These are phyloP conservation scores for Sclerotinia borealis DNA, from an alignment of 2,329 filamentous ascomycete species.

Conservation along the genomic window DNA sequence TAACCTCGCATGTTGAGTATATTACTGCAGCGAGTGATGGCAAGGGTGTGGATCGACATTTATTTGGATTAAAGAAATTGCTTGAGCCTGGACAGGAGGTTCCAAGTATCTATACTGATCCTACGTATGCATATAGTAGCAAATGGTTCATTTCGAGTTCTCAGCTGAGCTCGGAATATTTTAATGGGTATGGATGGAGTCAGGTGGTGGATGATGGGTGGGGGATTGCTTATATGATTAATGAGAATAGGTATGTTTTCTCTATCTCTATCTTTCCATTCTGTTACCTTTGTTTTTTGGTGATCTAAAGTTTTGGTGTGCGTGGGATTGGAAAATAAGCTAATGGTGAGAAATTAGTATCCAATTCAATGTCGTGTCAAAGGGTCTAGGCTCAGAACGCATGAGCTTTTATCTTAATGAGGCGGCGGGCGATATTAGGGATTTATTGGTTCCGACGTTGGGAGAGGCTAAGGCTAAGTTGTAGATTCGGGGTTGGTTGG, in stretches of 20 bases:
- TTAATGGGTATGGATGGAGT: constrained; percentile 98
- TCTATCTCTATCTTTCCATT: not conserved
- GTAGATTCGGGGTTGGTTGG: constrained; percentile 39
- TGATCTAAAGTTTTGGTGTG: not conserved
- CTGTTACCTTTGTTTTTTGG: not conserved
- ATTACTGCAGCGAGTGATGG: constrained; percentile 85
- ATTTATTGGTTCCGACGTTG: constrained; percentile 74
- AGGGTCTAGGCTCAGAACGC: constrained; percentile 79
- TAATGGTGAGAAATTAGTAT: constrained; percentile 53
- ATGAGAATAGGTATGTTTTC: constrained; percentile 74
- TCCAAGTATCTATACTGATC: constrained; percentile 80
- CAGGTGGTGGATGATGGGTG: constrained; percentile 95
- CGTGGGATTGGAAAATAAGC: not conserved
- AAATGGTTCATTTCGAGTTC: constrained; percentile 87
- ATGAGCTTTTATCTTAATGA: constrained; percentile 98
- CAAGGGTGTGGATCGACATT: constrained; percentile 88
- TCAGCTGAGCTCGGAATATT: constrained; percentile 92
- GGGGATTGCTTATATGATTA: constrained; percentile 99
- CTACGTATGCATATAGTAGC: constrained; percentile 73
- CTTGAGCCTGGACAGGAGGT: constrained; percentile 73
- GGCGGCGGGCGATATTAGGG: constrained; percentile 82
- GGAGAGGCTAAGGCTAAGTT: constrained; percentile 82
- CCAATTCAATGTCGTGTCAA: constrained; percentile 97
- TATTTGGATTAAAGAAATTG: constrained; percentile 95
- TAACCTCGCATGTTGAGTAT: constrained; percentile 81